These are phyloP conservation scores for Macrolepiota fuliginosa DNA, from an alignment of 768 basidiomycete genomes.

Conservation along the genomic window DNA sequence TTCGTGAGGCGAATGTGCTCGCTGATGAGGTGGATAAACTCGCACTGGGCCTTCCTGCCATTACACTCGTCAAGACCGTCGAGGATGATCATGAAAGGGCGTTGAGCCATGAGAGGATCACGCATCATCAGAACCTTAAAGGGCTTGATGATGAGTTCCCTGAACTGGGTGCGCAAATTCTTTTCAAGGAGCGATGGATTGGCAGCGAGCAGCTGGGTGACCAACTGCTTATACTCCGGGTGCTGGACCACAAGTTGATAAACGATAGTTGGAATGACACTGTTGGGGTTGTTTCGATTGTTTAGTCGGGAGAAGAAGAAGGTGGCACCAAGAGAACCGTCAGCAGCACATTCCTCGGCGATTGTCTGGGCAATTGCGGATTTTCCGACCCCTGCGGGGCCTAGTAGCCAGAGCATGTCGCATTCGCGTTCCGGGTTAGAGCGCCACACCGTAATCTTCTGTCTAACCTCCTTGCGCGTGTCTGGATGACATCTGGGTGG, in stretches of 20 bases:
- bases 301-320: not conserved
- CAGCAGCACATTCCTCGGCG: not conserved
- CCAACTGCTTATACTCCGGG: not conserved
- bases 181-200: not conserved
- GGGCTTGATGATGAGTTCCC: not conserved
- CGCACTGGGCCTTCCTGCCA: not conserved
- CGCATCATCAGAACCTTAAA: not conserved
- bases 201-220: not conserved
- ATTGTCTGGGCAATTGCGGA: not conserved
- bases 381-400: not conserved
- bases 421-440: not conserved
- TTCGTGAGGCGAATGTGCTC: not conserved
- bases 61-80: not conserved
- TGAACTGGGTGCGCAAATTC: not conserved
- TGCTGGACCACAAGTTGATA: not conserved
- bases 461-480: not conserved
- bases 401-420: not conserved
- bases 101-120: not conserved
- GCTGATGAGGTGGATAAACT: not conserved
- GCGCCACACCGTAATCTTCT: not conserved
- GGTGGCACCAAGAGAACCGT: not conserved
- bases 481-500: not conserved
- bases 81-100: not conserved
- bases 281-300: not conserved
- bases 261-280: not conserved